Base-by-base conservation (phyloP, 805 yeast genomes). In the Ogataea nitratoaversa region DNA sequence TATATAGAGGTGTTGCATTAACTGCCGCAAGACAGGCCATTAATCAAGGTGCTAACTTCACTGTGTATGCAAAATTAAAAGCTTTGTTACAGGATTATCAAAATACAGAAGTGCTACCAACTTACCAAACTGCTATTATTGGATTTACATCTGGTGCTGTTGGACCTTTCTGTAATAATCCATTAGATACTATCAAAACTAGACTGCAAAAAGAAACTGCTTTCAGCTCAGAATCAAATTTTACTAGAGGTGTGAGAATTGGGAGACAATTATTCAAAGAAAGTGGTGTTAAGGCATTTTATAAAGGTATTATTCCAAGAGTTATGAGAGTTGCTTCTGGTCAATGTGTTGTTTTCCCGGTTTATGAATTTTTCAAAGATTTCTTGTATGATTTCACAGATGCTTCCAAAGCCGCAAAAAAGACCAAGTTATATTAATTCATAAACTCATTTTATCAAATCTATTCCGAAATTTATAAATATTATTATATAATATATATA, bases 311-410 rank as follows among this genome's bases (percentile, higher is more conserved):
- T 60, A 89, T 97, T 19, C 99, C 99, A 54, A 83, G 99, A 71
- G 91, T 91, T 53, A 90, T 91, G 95, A 84, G 99, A 70, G 99
- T 91, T 38, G 99, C 99, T 11, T 97, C 99, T 19, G 99, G 99
- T 47, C 99, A 91, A 69, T 97, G 98, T 41, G 98, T 91, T 42
- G 93, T 97, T 14, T 91, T 91, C 70, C 93, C 98, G 7, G 96
- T 93, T 32, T 91, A 91, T 66, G 99, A 91, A 69, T 83, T 73
- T 59, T 84, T 88, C 61, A 84, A 89, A 65, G 77, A 72, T 18
- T 68, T 72, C 36, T 73, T 90, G 61, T 84, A 74, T 32, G 56
- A 56, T 38, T 44, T 62, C 45, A 57, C 52, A 13, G 64, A 59
- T 19, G 8, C 46, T 19, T 45, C 47, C 19, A 46, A 42, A 23